Percentiles rank a stretch among this genome's conserved stretches.
Conservation (phyloP, 176 grass and related monocot species). For the Poa pratensis region DNA sequence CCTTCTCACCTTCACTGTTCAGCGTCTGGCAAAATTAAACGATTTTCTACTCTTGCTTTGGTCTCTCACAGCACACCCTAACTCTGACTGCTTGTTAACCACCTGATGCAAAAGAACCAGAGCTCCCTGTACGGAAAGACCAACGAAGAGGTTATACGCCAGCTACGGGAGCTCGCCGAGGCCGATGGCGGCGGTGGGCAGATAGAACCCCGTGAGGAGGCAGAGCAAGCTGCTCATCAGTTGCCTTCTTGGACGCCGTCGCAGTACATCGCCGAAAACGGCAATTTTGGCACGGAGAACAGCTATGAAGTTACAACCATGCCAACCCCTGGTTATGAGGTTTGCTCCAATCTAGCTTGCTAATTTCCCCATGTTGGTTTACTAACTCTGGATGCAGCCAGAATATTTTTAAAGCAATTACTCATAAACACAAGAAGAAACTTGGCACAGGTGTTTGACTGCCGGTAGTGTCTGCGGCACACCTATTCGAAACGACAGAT, state of each 20-base stretch:
- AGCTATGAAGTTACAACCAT: constrained; percentile 50
- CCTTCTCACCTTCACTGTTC: neutral
- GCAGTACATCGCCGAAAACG: constrained; percentile 39
- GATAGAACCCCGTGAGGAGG: constrained; percentile 36
- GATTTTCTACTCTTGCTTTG: neutral
- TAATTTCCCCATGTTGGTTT: neutral
- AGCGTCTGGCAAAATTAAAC: neutral
- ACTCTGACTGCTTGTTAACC: neutral
- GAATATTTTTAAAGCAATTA: neutral
- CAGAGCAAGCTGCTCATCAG: constrained; percentile 43
- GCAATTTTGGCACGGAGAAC: constrained; percentile 48
- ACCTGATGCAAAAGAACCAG: constrained; percentile 40
- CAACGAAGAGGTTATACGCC: constrained; percentile 68
- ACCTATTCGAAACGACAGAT: neutral
- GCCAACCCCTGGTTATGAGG: constrained; percentile 58
- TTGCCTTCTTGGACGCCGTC: constrained; percentile 45
- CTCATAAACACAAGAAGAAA: constrained; percentile 5
- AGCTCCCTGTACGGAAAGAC: constrained; percentile 51
- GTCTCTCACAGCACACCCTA: neutral
- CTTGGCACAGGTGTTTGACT: neutral
- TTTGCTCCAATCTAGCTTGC: constrained; percentile 24
- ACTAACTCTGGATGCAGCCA: neutral
- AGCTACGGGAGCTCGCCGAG: constrained; percentile 66
- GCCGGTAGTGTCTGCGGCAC: neutral
- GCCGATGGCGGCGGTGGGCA: constrained; percentile 40